Percentiles rank a stretch among this genome's conserved stretches.
Evolutionary conservation across 139 green algal species (phyloP).

Genomic region (Chlamydomonas sphaeroides): DNA sequence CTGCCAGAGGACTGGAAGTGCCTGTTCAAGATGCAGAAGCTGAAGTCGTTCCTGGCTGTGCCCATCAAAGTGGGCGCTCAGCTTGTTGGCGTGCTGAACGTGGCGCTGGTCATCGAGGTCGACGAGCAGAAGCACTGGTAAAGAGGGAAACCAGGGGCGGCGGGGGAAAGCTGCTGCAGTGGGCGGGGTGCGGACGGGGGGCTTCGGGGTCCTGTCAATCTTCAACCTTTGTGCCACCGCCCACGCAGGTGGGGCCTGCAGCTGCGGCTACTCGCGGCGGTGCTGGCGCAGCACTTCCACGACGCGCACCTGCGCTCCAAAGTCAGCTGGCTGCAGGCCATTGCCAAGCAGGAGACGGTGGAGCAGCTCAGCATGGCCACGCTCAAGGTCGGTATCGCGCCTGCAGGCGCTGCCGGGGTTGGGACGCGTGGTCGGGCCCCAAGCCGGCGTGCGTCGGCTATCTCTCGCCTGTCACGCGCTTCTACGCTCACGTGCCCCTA

Average conservation of each 20-base stretch:
- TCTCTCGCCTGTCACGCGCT: too few species aligned
- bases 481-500: too few species aligned
- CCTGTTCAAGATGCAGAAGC: constrained; percentile 44
- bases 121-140: constrained; percentile 50
- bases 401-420: not conserved
- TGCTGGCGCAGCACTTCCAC: constrained; percentile 49
- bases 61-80: constrained; percentile 47
- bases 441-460: too few species aligned
- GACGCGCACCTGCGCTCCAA: constrained; percentile 41
- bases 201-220: too few species aligned
- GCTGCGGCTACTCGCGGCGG: constrained; percentile 40
- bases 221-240: too few species aligned
- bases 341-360: constrained; percentile 41
- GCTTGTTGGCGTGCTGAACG: constrained; percentile 47
- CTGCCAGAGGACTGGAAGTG: constrained; percentile 53
- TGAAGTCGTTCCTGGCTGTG: constrained; percentile 45
- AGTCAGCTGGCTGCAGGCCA: constrained; percentile 43
- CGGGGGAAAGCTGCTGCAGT: too few species aligned
- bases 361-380: constrained; percentile 46
- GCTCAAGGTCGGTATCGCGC: constrained; percentile 2
- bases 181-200: too few species aligned
- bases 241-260: constrained; percentile 43
- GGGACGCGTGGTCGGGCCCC: too few species aligned
- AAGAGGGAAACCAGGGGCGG: too few species aligned
- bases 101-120: constrained; percentile 42